These are phyloP conservation scores for Kernera saxatilis DNA, from an alignment of 345 rosid genomes.

Conservation along the genomic window DNA sequence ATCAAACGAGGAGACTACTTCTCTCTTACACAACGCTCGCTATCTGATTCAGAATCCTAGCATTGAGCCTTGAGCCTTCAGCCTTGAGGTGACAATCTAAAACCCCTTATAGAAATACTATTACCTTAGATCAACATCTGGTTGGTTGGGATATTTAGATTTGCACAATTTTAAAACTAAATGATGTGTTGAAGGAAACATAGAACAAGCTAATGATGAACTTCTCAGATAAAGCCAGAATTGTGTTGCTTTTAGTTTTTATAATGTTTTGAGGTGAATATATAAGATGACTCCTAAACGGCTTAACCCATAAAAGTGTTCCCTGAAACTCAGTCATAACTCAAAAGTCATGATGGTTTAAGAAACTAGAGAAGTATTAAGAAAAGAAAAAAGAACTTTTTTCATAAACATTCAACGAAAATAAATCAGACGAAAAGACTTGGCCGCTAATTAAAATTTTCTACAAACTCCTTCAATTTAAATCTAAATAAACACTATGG, in stretches of 20 bases:
- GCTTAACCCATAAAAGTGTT: background rate
- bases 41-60: slow-evolving; percentile 56
- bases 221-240: background rate
- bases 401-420: too few relatives aligned
- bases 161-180: background rate
- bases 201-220: background rate
- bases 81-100: slow-evolving; percentile 37
- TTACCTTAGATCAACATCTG: slow-evolving; percentile 4
- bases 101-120: background rate
- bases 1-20: slow-evolving; percentile 66
- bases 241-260: background rate
- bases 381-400: too few relatives aligned
- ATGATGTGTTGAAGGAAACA: background rate
- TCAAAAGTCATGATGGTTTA: background rate
- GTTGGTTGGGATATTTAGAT: background rate
- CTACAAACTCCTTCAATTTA: background rate
- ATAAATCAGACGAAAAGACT: background rate
- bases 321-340: background rate
- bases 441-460: background rate
- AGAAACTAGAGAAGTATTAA: background rate
- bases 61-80: slow-evolving; percentile 44
- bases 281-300: background rate
- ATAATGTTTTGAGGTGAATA: background rate
- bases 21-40: slow-evolving; percentile 58
- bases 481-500: background rate